Conservation (phyloP, 164 flowering plant genomes). For the Magnolia sinica region DNA sequence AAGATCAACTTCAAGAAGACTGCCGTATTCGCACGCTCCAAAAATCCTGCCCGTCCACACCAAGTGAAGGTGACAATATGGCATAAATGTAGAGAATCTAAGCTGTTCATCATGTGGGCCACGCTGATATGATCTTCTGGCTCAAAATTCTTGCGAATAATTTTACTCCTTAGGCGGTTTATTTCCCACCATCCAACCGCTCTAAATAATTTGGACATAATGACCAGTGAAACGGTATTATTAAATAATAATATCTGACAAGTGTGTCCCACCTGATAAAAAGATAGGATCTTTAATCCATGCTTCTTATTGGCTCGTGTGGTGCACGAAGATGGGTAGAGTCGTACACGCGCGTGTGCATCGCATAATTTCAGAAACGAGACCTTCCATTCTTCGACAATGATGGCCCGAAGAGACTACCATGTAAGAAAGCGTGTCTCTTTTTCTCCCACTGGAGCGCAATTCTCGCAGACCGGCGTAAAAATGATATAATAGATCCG, state of each 20-base stretch:
- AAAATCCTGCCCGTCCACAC: background rate
- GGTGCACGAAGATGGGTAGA: too few species aligned
- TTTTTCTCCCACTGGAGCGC: background rate
- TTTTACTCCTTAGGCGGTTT: background rate
- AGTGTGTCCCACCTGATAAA: too few species aligned
- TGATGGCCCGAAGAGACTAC: background rate
- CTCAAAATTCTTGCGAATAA: background rate
- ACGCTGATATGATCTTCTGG: background rate
- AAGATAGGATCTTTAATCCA: too few species aligned
- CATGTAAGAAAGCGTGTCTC: background rate
- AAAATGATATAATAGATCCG: too few species aligned
- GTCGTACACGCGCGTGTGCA: too few species aligned
- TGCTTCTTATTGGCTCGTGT: too few species aligned
- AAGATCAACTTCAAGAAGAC: background rate
- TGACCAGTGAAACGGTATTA: too few species aligned
- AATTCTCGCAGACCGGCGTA: background rate
- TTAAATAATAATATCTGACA: too few species aligned
- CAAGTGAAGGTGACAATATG: background rate
- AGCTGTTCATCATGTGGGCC: background rate
- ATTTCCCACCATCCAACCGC: too few species aligned
- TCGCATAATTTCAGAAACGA: too few species aligned
- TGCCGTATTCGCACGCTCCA: background rate
- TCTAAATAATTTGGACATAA: too few species aligned
- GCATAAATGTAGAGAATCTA: background rate
- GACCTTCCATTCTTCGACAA: background rate